Evolutionary conservation across 106 monocot species (phyloP).

Genomic region (Dioscorea alata): DNA sequence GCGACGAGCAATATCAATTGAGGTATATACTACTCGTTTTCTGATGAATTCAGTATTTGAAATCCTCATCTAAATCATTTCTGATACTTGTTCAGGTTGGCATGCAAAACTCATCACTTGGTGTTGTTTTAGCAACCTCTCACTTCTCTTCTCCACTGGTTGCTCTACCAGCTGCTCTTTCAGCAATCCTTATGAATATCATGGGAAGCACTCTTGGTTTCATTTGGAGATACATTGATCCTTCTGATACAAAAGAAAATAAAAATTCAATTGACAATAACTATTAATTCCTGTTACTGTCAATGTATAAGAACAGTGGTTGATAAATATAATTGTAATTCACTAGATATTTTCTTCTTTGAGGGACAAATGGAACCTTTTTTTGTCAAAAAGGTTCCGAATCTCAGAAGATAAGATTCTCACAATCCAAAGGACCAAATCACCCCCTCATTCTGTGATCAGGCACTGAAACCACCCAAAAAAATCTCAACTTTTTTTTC

Average conservation of each 20-base stretch:
- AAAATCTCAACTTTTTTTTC: no score
- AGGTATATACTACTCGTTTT: constrained; percentile 21
- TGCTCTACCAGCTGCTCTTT: constrained; percentile 59
- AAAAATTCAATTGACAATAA: neutral
- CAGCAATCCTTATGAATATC: constrained; percentile 81
- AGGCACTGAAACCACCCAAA: no score
- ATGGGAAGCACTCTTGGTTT: constrained; percentile 77
- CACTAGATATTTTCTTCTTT: no score
- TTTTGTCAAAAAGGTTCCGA: no score
- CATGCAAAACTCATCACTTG: constrained; percentile 80
- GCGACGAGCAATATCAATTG: constrained; percentile 68
- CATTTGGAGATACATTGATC: constrained; percentile 48
- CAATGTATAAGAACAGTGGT: no score
- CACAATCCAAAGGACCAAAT: no score
- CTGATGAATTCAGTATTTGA: no score
- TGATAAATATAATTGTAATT: no score
- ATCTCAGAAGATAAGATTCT: no score
- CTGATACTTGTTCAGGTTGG: constrained; percentile 40
- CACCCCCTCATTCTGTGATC: no score
- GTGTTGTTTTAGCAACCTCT: constrained; percentile 65
- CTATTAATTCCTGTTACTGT: no score
- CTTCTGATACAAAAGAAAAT: constrained; percentile 18
- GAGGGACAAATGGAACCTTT: no score
- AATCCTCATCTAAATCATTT: neutral
- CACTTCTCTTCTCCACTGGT: constrained; percentile 67